A percentile compares a stretch with the other conserved stretches of the same genome.
phyloP scores from a whole-genome alignment of 768 basidiomycete genomes.

The Rhodosporidiobolus odoratus region DNA sequence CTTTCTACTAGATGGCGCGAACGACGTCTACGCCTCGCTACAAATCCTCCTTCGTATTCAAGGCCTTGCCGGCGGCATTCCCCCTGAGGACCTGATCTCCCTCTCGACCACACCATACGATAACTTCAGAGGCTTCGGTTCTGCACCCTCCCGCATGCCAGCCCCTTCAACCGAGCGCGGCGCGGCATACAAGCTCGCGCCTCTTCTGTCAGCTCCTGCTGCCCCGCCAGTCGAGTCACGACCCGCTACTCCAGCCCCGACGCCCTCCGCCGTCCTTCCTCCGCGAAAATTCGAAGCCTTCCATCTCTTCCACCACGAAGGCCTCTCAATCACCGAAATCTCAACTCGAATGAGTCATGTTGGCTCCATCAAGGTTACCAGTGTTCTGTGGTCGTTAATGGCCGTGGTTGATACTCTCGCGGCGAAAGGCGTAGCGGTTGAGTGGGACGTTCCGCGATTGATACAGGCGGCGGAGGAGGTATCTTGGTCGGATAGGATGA shows the following conservation, averaged over 20 bases:
- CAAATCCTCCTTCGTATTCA: constrained; percentile 15
- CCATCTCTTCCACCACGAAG: background rate
- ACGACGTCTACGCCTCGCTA: constrained; percentile 35
- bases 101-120: background rate
- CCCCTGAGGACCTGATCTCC: background rate
- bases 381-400: constrained; percentile 17
- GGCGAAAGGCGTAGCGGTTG: background rate
- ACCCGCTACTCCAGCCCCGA: background rate
- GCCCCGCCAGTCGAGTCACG: background rate
- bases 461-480: background rate
- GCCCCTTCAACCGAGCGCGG: background rate
- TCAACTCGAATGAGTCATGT: background rate
- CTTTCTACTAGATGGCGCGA: constrained; percentile 18
- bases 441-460: constrained; percentile 14
- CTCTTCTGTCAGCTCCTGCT: background rate
- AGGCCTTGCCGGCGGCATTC: background rate
- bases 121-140: background rate
- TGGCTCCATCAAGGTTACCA: constrained; percentile 2
- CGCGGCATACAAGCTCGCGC: background rate
- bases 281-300: constrained; percentile 17
- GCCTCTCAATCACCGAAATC: background rate
- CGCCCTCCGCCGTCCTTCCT: background rate
- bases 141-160: background rate
- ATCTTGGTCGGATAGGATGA: background rate
- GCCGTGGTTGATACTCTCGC: background rate